Evolutionary conservation across 257 asterid species (phyloP).

Genomic region (Plectranthus barbatus): DNA sequence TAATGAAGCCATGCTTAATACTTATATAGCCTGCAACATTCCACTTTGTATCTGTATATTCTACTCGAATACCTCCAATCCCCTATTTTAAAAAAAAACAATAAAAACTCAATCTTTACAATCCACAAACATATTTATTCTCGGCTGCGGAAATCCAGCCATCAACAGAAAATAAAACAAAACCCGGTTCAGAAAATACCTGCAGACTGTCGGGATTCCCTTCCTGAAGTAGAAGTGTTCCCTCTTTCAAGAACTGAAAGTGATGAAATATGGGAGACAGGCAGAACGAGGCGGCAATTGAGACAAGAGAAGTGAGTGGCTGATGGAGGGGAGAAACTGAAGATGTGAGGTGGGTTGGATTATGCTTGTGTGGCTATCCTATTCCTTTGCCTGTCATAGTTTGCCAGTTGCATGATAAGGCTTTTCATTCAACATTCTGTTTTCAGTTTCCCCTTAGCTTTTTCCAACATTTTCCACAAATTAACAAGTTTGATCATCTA

Average conservation of each 20-base stretch:
- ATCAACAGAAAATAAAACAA: neutral
- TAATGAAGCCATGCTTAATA: conserved; percentile 55
- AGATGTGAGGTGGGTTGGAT: conserved; percentile 32
- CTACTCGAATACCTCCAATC: conserved; percentile 7
- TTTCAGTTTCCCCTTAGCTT: neutral
- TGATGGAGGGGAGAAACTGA: conserved; percentile 7
- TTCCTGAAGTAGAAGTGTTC: neutral
- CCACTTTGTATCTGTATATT: conserved; percentile 11
- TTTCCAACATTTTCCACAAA: neutral
- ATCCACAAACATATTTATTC: neutral
- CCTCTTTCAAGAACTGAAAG: neutral
- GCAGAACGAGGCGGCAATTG: conserved; percentile 4
- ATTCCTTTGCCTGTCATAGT: conserved; percentile 42
- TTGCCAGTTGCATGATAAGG: conserved; percentile 51
- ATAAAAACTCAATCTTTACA: conserved; percentile 12
- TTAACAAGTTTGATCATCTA: neutral
- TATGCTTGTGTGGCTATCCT: conserved; percentile 60
- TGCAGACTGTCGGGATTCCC: conserved; percentile 8
- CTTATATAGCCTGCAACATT: conserved; percentile 36
- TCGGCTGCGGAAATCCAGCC: conserved; percentile 4
- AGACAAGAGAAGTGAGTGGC: conserved; percentile 10
- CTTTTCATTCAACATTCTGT: conserved; percentile 26
- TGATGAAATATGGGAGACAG: conserved; percentile 5
- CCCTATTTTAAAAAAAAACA: neutral
- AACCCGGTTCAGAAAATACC: conserved; percentile 24